Evolutionary conservation across 139 green algal genomes (phyloP), one percentile per base, ranked within the genome.

Genomic region (Auxenochlorella protothecoides): DNA sequence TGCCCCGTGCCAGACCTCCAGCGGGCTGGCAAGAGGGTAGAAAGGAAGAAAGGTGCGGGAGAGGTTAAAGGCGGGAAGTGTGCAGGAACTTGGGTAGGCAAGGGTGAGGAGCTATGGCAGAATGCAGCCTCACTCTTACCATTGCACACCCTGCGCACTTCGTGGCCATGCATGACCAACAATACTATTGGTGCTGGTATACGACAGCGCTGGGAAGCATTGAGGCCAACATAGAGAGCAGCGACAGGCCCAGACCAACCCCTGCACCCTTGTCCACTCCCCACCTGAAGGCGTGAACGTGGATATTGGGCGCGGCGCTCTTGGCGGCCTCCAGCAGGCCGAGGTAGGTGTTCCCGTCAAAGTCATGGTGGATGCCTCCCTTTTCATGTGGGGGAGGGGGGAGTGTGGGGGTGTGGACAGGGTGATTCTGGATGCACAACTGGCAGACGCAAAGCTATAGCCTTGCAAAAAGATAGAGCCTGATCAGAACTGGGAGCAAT

Each of bases 311-410:
- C 0, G 85, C 89, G 2, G 52, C 89, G 0, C 44, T 53, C 78
- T 94, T 94, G 55, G 83, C 89, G 3, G 90, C 89, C 6, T 44
- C 56, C 65, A 97, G 79, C 3, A 95, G 80, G 7, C 73, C 59
- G 27, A 95, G 83, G 80, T 97, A 97, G 2, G 85, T 91, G 4
- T 88, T 67, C 0, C 81, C 81, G 0, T 83, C 94, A 70, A 96
- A 96, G 71, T 90, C 79, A 3, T 91, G 91, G 73, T 96, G 91
- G 74, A 97, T 97, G 74, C 91, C 91, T 13, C 91, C 90, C 80
- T 88, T 44, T 44, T 44, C 27, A 44, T 44, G 27, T 44, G 27
- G 27, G 27, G 27, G 27, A 44, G 27, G 27, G 27, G 27, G 27
- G 27, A 44, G 27, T 44, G 27, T 44, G 1, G 27, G 27, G 27